Percentiles rank a stretch among this genome's conserved stretches.
phyloP scores from a whole-genome alignment of 2,329 filamentous ascomycete genomes.

The Fusarium bactridioides region DNA sequence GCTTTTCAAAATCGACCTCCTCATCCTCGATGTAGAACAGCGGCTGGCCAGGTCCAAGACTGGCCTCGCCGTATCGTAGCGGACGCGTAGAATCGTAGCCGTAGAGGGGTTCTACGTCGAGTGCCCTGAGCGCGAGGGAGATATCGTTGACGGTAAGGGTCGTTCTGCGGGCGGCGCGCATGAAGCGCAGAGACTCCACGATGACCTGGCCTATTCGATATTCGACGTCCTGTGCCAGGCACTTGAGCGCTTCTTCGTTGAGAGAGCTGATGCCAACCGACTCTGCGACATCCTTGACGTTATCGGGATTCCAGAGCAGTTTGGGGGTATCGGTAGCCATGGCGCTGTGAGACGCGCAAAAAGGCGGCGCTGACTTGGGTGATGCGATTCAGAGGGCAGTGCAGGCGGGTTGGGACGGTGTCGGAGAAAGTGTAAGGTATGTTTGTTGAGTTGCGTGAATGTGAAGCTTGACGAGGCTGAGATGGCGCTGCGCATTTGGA shows the following conservation, averaged over 20 bases:
- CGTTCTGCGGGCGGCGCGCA: constrained; percentile 89
- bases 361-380: not conserved
- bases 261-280: constrained; percentile 87
- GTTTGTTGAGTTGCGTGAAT: not conserved
- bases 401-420: not conserved
- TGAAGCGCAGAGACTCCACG: constrained; percentile 92
- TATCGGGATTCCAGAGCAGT: constrained; percentile 93
- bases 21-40: constrained; percentile 98
- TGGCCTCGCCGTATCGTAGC: constrained; percentile 91
- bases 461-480: constrained; percentile 25
- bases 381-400: not conserved
- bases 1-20: constrained; percentile 97
- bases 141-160: constrained; percentile 90
- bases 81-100: constrained; percentile 94
- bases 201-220: constrained; percentile 94
- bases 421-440: not conserved
- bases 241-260: constrained; percentile 84
- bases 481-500: not conserved
- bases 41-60: constrained; percentile 89
- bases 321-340: constrained; percentile 55
- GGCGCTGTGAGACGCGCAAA: constrained; percentile 7
- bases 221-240: constrained; percentile 92
- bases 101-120: constrained; percentile 95
- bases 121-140: constrained; percentile 80
- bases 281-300: constrained; percentile 94